Percentiles rank a stretch among this genome's conserved stretches.
These are phyloP conservation scores for Verticillium zaregamsianum DNA, from an alignment of 2,329 filamentous ascomycete genomes.

Conservation along the genomic window DNA sequence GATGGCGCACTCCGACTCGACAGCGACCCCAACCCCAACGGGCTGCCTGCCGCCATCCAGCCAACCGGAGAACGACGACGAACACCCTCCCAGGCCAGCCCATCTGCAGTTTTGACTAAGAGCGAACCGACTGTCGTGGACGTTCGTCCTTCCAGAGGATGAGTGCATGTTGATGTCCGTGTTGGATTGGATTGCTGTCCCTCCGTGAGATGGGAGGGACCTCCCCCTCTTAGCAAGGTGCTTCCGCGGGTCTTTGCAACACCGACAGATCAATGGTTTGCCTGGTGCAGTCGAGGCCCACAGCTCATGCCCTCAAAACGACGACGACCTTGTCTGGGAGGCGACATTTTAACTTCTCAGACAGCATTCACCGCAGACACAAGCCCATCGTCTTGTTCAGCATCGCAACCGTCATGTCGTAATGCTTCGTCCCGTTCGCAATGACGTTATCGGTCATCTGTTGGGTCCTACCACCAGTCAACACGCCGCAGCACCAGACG, in stretches of 20 bases:
- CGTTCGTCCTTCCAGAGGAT: neutral
- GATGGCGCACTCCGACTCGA: neutral
- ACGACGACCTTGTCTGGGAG: too few relatives aligned
- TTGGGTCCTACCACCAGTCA: constrained; percentile 1
- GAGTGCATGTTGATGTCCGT: neutral
- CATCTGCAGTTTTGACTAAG: neutral
- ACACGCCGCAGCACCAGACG: neutral
- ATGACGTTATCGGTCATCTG: constrained; percentile 12
- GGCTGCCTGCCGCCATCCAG: neutral
- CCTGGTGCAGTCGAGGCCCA: too few relatives aligned
- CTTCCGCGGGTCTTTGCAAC: neutral
- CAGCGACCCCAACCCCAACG: neutral
- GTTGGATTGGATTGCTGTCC: neutral
- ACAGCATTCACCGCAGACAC: constrained; percentile 47
- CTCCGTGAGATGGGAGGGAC: too few relatives aligned
- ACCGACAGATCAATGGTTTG: neutral
- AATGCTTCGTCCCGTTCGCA: constrained; percentile 48
- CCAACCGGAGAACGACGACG: neutral
- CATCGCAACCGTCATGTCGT: constrained; percentile 67
- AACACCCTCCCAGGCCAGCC: neutral
- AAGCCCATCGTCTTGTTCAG: constrained; percentile 70
- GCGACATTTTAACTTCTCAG: neutral
- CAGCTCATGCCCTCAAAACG: too few relatives aligned
- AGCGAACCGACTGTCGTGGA: neutral
- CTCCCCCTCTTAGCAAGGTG: too few relatives aligned